Conservation (phyloP, 106 monocot species). For the Chionographis japonica region DNA sequence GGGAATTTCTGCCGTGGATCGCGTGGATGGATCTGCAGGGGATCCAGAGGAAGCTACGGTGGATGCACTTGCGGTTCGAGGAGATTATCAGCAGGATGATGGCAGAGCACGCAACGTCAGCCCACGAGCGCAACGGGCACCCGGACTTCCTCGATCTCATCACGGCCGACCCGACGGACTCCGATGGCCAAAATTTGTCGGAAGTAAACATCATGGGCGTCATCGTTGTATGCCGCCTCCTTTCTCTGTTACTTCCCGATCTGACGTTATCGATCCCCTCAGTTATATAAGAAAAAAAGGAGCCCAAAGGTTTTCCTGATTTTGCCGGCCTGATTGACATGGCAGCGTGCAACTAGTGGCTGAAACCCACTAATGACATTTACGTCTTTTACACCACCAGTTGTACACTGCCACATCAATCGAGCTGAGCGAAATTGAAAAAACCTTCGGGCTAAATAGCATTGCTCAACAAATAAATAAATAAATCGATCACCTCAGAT, state of each 20-base stretch:
- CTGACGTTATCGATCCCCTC: not conserved
- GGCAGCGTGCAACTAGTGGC: too few relatives aligned
- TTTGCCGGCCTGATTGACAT: too few relatives aligned
- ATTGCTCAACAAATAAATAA: too few relatives aligned
- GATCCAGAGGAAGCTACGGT: conserved; percentile 24
- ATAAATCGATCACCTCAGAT: too few relatives aligned
- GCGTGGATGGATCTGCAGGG: conserved; percentile 47
- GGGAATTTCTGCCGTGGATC: conserved; percentile 41
- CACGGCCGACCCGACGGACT: conserved; percentile 12
- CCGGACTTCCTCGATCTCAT: conserved; percentile 37
- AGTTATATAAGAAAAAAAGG: too few relatives aligned
- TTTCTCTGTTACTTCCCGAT: not conserved
- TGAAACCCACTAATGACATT: too few relatives aligned
- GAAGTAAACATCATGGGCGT: conserved; percentile 44
- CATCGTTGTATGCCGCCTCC: conserved; percentile 28
- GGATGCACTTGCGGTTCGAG: conserved; percentile 25
- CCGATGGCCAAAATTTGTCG: conserved; percentile 25
- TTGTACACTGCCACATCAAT: too few relatives aligned
- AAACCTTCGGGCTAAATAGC: too few relatives aligned
- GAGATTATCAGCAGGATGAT: conserved; percentile 25
- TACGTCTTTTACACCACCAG: too few relatives aligned
- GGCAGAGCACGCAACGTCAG: conserved; percentile 26
- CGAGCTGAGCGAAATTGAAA: too few relatives aligned
- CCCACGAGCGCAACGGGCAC: conserved; percentile 15
- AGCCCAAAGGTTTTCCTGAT: too few relatives aligned